Evolutionary conservation across 2,329 filamentous ascomycete genomes (phyloP), one percentile per base, ranked within the genome.

Genomic region (Pestalotiopsis sp.): DNA sequence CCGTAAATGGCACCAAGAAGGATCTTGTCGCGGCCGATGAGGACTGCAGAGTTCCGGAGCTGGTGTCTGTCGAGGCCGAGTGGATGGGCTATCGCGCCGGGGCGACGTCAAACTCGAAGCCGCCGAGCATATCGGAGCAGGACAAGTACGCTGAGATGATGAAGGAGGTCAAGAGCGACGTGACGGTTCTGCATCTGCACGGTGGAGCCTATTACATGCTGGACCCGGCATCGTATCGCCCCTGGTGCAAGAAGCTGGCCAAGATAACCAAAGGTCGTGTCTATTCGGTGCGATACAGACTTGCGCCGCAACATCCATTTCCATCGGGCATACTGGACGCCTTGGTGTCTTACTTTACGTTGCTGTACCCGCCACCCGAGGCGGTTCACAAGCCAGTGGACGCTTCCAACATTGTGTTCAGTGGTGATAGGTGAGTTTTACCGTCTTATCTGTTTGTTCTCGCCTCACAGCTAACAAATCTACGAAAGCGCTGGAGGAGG

Each of bases 261-360:
- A 89, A 90, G 75, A 77, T 90, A 68, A 91, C 88, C 0, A 86
- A 87, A 27, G 92, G 92, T 2, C 85, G 91, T 6, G 89, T 90
- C 52, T 92, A 93, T 80, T 90, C 87, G 38, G 89, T 95, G 4
- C 87, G 92, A 3, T 95, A 95, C 79, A 86, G 93, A 5, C 85
- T 96, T 2, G 88, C 92, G 13, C 93, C 93, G 0, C 91, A 94
- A 76, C 81, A 91, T 69, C 88, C 92, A 0, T 96, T 96, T 76
- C 93, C 93, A 0, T 84, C 91, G 0, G 92, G 92, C 1, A 79
- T 96, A 6, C 81, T 95, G 58, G 93, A 96, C 75, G 91, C 88
- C 1, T 80, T 95, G 11, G 83, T 91, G 39, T 89, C 91, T 0
- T 96, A 95, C 75, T 84, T 96, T 45, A 88, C 87, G 0, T 83